A percentile compares a stretch with the other conserved stretches of the same genome.
Conservation (phyloP, 768 basidiomycete genomes). For the Hortiboletus flavorubellus region DNA sequence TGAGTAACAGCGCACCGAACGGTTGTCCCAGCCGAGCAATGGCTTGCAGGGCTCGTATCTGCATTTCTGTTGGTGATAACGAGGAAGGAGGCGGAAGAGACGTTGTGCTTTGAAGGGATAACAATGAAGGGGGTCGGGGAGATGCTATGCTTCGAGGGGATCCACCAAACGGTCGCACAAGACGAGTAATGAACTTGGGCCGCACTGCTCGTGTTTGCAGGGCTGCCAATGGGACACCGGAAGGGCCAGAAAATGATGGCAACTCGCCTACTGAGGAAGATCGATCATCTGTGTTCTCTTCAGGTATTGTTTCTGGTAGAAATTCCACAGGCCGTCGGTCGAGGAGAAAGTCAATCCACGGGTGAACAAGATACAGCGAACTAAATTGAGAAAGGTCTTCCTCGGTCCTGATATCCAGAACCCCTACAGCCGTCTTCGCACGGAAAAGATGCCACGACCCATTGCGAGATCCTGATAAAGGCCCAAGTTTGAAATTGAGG, state of each 20-base stretch:
- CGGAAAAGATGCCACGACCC: background rate
- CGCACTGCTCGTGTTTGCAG: background rate
- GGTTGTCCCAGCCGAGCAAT: background rate
- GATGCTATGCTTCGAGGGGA: background rate
- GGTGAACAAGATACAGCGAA: background rate
- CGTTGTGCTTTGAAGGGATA: no score
- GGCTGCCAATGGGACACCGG: background rate
- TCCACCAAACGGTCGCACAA: background rate
- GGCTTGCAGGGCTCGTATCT: background rate
- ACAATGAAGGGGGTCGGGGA: background rate
- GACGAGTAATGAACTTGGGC: background rate
- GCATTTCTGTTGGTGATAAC: background rate
- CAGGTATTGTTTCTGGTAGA: background rate
- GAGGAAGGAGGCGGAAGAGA: background rate
- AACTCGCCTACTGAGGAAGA: background rate
- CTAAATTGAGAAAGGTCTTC: background rate
- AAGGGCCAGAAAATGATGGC: background rate
- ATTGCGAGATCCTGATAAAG: background rate
- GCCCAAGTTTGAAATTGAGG: background rate
- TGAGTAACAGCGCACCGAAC: background rate
- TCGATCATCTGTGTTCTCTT: background rate
- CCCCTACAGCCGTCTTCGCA: background rate
- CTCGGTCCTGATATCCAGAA: background rate
- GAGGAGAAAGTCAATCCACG: background rate
- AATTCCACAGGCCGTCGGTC: background rate